Base-by-base conservation (phyloP, 2,329 filamentous ascomycete genomes). In the Xylaria digitata region DNA sequence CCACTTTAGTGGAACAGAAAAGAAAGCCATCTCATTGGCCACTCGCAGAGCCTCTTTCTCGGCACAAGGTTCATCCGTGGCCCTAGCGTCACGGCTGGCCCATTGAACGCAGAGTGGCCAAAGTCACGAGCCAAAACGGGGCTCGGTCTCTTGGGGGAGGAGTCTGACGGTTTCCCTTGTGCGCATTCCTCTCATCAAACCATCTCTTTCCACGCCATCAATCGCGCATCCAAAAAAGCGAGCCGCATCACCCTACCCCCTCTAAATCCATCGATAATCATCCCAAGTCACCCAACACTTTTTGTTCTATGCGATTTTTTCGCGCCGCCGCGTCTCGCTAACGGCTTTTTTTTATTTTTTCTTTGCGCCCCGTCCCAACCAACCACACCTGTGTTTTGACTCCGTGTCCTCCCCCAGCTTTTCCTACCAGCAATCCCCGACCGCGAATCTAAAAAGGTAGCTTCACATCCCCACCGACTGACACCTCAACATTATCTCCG, bases 201-300 rank as follows among this genome's bases (percentile, higher is more conserved):
- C 74, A 76, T 73, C 74, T 75, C 73, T 73, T 74, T 74, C 75
- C 76, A 78, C 80, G 80, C 81, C 81, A 82, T 80, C 81, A 79
- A 81, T 80, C 85, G 85, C 85, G 85, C 85, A 87, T 87, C 84
- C 73, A 76, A 80, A 84, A 86, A 86, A 86, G 84, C 73, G 75
- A 77, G 75, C 75, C 75, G 75, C 75, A 86, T 86, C 85, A 82
- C 84, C 84, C 83, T 82, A 84, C 83, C 84, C 80, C 83, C 82
- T 83, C 82, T 82, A 82, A 83, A 84, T 83, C 80, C 85, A 87
- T 87, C 85, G 80, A 84, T 80, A 81, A 78, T 82, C 84, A 87
- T 87, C 85, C 80, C 78, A 79, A 83, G 81, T 82, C 79, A 78
- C 80, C 26, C 80, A 80, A 82, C 80, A 82, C 81, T 80, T 81